A percentile compares a stretch with the other conserved stretches of the same genome.
Conservation (phyloP, 2,329 filamentous ascomycete genomes). For the Penicillium brasilianum region DNA sequence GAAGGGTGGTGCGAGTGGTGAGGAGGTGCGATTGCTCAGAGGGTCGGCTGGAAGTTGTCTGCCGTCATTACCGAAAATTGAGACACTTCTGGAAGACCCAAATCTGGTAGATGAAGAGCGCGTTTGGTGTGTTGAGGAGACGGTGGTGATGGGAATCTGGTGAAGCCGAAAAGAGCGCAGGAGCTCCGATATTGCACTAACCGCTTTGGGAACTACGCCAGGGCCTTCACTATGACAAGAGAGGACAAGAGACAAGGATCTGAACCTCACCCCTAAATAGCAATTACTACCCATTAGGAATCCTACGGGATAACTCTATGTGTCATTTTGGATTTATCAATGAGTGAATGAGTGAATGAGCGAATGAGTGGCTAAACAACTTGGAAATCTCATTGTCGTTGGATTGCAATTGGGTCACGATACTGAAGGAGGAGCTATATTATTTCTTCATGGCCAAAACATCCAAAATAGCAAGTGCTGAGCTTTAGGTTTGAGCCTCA, state of each 20-base stretch:
- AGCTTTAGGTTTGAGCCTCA: no score
- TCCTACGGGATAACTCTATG: no score
- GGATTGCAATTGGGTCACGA: no score
- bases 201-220: conserved; percentile 22
- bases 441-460: no score
- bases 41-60: neutral
- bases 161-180: conserved; percentile 29
- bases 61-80: conserved; percentile 6
- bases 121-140: conserved; percentile 7
- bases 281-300: neutral
- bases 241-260: neutral
- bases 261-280: neutral
- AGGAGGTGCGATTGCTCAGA: conserved; percentile 11
- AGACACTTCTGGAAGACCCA: neutral
- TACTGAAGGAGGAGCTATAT: no score
- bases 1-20: conserved; percentile 4
- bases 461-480: no score
- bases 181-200: conserved; percentile 29
- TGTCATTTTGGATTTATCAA: no score
- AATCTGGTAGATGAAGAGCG: neutral
- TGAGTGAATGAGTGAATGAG: no score
- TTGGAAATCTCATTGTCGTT: no score
- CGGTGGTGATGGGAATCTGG: conserved; percentile 11
- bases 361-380: no score
- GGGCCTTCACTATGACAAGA: neutral